These are phyloP conservation scores for Pythium vanterpoolii DNA, from an alignment of 352 stramenopile species.

Conservation along the genomic window DNA sequence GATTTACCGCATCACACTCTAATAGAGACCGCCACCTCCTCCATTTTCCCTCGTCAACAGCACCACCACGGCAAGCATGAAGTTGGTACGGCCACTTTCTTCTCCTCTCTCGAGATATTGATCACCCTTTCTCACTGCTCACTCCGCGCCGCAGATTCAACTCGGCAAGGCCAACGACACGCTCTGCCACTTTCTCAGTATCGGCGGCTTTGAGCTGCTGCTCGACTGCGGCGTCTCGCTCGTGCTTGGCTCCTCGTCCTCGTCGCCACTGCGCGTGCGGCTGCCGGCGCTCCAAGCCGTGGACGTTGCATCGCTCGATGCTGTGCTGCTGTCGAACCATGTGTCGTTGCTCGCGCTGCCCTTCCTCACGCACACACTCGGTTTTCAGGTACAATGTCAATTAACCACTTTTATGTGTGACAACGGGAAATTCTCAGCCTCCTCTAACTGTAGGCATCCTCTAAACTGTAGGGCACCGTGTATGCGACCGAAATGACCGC, in stretches of 20 bases:
- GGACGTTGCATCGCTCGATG: conserved; percentile 64
- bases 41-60: neutral
- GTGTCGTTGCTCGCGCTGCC: conserved; percentile 65
- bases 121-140: neutral
- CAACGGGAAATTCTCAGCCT: neutral
- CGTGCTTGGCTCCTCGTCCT: conserved; percentile 3
- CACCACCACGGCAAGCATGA: conserved; percentile 6
- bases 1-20: neutral
- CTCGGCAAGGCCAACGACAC: conserved; percentile 64
- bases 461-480: conserved; percentile 35
- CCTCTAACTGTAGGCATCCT: no score
- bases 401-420: neutral
- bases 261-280: conserved; percentile 22
- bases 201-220: conserved; percentile 77
- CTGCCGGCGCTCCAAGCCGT: conserved; percentile 30
- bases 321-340: conserved; percentile 75
- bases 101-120: conserved; percentile 2
- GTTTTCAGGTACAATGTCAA: conserved; percentile 45
- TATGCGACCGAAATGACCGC: conserved; percentile 74
- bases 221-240: conserved; percentile 66
- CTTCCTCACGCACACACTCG: conserved; percentile 66
- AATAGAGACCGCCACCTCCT: conserved; percentile 3
- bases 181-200: conserved; percentile 76
- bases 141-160: conserved; percentile 48
- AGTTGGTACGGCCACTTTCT: conserved; percentile 17